Evolutionary conservation across 345 rosid species (phyloP).

Genomic region (Hibiscus syriacus): DNA sequence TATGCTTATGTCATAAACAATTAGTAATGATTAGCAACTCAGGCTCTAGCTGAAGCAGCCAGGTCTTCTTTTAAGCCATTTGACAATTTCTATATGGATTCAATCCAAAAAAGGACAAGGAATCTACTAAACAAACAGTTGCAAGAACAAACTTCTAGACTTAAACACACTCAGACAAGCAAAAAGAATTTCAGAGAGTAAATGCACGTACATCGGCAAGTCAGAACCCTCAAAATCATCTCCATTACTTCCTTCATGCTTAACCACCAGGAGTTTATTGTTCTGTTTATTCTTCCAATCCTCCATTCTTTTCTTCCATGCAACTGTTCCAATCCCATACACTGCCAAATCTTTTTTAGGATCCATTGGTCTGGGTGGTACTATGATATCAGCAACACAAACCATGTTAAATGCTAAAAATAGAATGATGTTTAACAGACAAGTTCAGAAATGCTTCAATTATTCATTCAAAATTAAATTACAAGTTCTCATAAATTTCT

Average conservation of each 20-base stretch:
- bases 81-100: not conserved
- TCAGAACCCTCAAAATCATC: slow-evolving; percentile 52
- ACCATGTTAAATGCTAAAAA: not conserved
- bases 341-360: slow-evolving; percentile 81
- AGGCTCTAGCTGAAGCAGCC: not conserved
- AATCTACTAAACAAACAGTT: not conserved
- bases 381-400: slow-evolving; percentile 33
- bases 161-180: not conserved
- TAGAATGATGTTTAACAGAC: not conserved
- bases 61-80: not conserved
- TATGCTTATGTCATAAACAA: not conserved
- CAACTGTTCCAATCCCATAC: slow-evolving; percentile 89
- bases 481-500: not conserved
- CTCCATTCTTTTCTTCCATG: slow-evolving; percentile 91
- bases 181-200: not conserved
- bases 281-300: slow-evolving; percentile 75
- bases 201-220: slow-evolving; percentile 54
- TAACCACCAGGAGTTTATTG: slow-evolving; percentile 58
- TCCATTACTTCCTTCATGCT: slow-evolving; percentile 45
- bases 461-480: slow-evolving; percentile 5
- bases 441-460: not conserved
- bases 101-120: not conserved
- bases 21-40: not conserved
- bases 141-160: not conserved
- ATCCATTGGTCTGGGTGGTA: slow-evolving; percentile 74